Base-by-base conservation (phyloP, 1,139 yeast genomes). In the Hansenula anomala region DNA sequence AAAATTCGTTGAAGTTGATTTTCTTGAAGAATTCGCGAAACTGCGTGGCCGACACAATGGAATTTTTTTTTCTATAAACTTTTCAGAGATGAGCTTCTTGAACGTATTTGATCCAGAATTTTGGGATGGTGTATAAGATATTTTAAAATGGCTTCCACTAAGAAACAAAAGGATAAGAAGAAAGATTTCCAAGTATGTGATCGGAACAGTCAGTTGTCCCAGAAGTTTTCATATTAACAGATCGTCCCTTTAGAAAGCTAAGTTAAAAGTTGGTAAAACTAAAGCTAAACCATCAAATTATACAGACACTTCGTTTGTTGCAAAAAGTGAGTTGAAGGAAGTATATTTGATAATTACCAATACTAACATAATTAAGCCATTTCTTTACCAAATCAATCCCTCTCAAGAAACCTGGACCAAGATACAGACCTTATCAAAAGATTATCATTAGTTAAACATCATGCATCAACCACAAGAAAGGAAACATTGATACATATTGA, bases 261-360 rank as follows among this genome's bases (percentile, higher is more conserved):
- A 88, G 67, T 74, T 92, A 36, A 83, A 75, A 56, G 97, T 92
- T 30, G 99, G 99, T 41, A 92, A 92, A 61, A 69, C 83, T 2
- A 76, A 78, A 23, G 78, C 78, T 8, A 77, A 75, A 46, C 78
- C 90, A 3, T 75, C 78, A 26, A 88, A 87, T 58, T 77, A 73
- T 43, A 92, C 98, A 6, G 92, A 85, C 52, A 87, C 96, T 0
- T 80, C 92, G 0, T 90, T 90, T 62, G 76, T 73, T 36, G 80
- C 96, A n/a, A 85, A 79, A 37, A 56, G 33, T 26, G 18, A 11
- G 43, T 44, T 59, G 16, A 4, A 15, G 5, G 5, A n/a, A n/a
- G 3, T 3, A 4, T 9, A 13, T 17, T 12, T n/a, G 13, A 8
- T 12, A 10, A 29, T 13, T 16, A 6, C 5, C 11, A 13, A 15